Conservation (phyloP, 2,329 filamentous ascomycete species). For the Ceratocystis cubensis region DNA sequence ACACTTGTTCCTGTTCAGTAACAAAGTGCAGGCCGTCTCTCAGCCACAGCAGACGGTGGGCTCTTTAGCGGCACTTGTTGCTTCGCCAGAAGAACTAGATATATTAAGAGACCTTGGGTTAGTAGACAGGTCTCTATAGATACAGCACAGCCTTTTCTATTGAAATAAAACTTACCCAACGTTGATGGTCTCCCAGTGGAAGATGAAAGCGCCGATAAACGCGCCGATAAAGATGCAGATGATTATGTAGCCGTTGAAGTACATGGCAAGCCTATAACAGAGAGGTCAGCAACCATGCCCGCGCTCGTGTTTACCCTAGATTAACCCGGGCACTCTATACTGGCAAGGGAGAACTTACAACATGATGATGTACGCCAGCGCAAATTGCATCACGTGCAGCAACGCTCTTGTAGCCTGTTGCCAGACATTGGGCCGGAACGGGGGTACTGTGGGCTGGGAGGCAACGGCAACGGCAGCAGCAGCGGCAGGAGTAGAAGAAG, state of each 20-base stretch:
- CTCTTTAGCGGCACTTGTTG: conserved; percentile 30
- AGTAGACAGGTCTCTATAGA: not conserved
- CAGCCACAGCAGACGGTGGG: conserved; percentile 34
- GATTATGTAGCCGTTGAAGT: conserved; percentile 62
- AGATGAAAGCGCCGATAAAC: conserved; percentile 59
- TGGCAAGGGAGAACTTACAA: conserved; percentile 30
- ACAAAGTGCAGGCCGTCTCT: not conserved
- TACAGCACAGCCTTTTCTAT: too few relatives aligned
- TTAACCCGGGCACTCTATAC: not conserved
- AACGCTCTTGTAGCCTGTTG: conserved; percentile 56
- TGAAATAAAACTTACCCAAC: conserved; percentile 25
- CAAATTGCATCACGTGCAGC: conserved; percentile 59
- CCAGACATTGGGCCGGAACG: conserved; percentile 44
- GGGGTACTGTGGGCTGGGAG: conserved; percentile 23
- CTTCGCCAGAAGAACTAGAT: conserved; percentile 14
- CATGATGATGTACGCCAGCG: conserved; percentile 70
- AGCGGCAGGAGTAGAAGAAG: not conserved
- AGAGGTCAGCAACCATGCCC: not conserved
- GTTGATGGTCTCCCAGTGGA: conserved; percentile 51
- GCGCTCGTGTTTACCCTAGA: too few relatives aligned
- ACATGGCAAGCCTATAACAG: conserved; percentile 38
- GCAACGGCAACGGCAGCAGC: not conserved
- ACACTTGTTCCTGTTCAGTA: not conserved
- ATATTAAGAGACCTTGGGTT: not conserved
- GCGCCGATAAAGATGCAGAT: conserved; percentile 70